These are phyloP conservation scores for Fonsecaea pedrosoi DNA, from an alignment of 2,329 filamentous ascomycete genomes.

Conservation along the genomic window DNA sequence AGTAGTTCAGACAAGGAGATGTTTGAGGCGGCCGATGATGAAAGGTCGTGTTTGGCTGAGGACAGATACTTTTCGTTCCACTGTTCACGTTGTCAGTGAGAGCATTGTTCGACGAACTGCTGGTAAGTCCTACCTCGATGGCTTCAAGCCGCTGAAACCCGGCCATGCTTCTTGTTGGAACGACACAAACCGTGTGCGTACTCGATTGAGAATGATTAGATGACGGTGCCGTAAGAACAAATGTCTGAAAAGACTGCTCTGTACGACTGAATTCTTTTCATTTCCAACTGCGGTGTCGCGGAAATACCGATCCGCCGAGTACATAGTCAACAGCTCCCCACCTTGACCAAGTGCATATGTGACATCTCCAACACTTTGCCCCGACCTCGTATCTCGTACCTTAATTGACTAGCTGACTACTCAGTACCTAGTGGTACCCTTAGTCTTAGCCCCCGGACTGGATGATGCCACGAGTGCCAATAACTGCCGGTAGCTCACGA, in stretches of 20 bases:
- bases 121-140: slow-evolving; percentile 22
- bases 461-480: not conserved
- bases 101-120: not conserved
- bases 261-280: not conserved
- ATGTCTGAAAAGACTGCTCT: not conserved
- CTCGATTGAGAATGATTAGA: not conserved
- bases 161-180: slow-evolving; percentile 1
- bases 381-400: slow-evolving; percentile 22
- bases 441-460: not conserved
- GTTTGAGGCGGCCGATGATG: slow-evolving; percentile 79
- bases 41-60: slow-evolving; percentile 69
- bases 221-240: not conserved
- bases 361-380: not conserved
- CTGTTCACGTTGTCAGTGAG: slow-evolving; percentile 46
- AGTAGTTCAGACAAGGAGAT: slow-evolving; percentile 73
- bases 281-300: slow-evolving; percentile 17
- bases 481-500: not conserved
- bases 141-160: not conserved
- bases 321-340: not conserved
- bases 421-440: no score
- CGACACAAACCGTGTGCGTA: not conserved
- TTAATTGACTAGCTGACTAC: no score
- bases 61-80: slow-evolving; percentile 65
- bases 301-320: slow-evolving; percentile 6
- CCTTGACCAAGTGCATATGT: not conserved